Percentiles rank a stretch among this genome's conserved stretches.
Conservation (phyloP, 345 rosid genomes). For the Moricandia moricandioides region DNA sequence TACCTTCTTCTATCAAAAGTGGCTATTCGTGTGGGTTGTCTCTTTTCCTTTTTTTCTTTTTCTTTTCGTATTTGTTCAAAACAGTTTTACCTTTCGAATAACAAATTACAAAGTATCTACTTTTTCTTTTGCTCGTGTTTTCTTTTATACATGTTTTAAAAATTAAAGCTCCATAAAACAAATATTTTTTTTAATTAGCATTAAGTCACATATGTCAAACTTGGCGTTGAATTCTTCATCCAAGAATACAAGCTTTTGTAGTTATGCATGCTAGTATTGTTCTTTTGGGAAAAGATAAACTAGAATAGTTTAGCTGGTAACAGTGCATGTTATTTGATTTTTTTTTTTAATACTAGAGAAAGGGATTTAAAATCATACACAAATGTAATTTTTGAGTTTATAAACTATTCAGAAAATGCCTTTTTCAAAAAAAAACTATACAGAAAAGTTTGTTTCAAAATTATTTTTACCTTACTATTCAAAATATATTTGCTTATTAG, state of each 20-base stretch:
- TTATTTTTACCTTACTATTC: neutral
- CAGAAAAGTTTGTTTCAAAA: neutral
- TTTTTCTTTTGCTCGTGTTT: slow-evolving; percentile 30
- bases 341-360: neutral
- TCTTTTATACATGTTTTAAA: neutral
- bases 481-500: neutral
- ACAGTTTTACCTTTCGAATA: slow-evolving; percentile 35
- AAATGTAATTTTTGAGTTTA: neutral
- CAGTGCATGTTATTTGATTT: neutral
- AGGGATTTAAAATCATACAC: neutral
- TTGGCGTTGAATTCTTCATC: slow-evolving; percentile 14
- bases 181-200: neutral
- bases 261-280: neutral
- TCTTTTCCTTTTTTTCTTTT: neutral
- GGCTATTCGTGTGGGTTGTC: slow-evolving; percentile 36
- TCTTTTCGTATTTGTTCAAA: neutral
- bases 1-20: slow-evolving; percentile 12
- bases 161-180: neutral
- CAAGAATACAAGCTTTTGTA: slow-evolving; percentile 11
- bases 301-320: neutral
- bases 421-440: no score
- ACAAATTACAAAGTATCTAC: slow-evolving; percentile 5
- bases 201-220: slow-evolving; percentile 31
- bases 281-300: neutral
- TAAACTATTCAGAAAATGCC: neutral